These are phyloP conservation scores for Populus nigra DNA, from an alignment of 345 rosid genomes.

Conservation along the genomic window DNA sequence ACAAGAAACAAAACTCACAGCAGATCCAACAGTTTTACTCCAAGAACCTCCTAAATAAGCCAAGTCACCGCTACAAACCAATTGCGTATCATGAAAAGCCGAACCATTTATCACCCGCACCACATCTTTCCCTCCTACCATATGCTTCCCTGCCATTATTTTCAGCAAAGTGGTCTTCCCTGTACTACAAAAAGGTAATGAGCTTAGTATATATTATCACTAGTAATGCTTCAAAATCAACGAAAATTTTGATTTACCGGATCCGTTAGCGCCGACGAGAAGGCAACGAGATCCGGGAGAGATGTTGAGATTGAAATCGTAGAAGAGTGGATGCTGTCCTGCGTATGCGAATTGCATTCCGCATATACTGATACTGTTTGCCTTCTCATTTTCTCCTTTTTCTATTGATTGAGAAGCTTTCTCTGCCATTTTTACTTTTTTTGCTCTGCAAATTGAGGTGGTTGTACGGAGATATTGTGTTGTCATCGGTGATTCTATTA, in stretches of 20 bases:
- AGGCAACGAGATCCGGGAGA: slow-evolving; percentile 84
- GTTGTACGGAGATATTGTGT: not conserved
- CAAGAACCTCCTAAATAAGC: slow-evolving; percentile 92
- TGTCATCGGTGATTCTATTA: slow-evolving; percentile 4
- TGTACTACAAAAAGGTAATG: slow-evolving; percentile 12
- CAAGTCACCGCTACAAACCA: slow-evolving; percentile 83
- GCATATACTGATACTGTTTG: slow-evolving; percentile 45
- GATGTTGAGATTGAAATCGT: slow-evolving; percentile 59
- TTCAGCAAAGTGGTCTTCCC: slow-evolving; percentile 87
- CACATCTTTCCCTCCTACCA: slow-evolving; percentile 88
- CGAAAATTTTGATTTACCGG: slow-evolving; percentile 44
- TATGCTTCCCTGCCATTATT: slow-evolving; percentile 87
- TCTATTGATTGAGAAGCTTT: slow-evolving; percentile 28
- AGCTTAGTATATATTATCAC: not conserved
- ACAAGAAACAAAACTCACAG: slow-evolving; percentile 46
- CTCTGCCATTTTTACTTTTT: too few relatives aligned
- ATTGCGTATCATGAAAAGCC: slow-evolving; percentile 84
- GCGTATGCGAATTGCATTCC: slow-evolving; percentile 85
- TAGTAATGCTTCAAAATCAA: not conserved
- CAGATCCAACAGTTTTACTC: slow-evolving; percentile 89
- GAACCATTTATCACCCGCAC: slow-evolving; percentile 75
- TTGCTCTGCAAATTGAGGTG: not conserved
- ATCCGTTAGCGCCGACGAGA: slow-evolving; percentile 91
- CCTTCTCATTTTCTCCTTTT: slow-evolving; percentile 30
- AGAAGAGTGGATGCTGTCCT: slow-evolving; percentile 57